These are phyloP conservation scores for Anisodus tanguticus DNA, from an alignment of 257 asterid genomes.

Conservation along the genomic window DNA sequence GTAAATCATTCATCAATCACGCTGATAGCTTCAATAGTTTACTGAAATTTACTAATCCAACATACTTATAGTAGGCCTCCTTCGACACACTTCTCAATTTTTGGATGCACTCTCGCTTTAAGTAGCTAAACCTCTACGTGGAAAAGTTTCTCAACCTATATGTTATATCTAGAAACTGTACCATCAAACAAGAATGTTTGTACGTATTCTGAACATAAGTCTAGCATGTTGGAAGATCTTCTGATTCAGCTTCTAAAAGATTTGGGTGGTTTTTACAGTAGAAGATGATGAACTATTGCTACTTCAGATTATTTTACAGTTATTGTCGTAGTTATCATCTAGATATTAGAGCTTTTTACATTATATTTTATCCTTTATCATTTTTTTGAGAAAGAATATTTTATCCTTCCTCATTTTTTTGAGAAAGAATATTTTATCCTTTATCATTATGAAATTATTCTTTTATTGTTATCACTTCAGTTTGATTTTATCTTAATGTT, in stretches of 20 bases:
- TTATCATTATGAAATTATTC: slow-evolving; percentile 2
- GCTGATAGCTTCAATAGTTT: neutral
- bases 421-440: neutral
- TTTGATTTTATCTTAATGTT: neutral
- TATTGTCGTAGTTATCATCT: neutral
- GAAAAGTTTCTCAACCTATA: neutral
- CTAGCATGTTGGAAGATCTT: neutral
- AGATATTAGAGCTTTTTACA: neutral
- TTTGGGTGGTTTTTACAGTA: neutral
- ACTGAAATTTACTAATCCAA: neutral
- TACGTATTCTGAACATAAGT: neutral
- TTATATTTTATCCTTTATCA: neutral
- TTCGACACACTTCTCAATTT: neutral
- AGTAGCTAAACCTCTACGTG: neutral
- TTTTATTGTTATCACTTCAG: neutral
- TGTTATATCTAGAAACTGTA: neutral
- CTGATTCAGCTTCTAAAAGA: neutral
- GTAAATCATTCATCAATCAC: neutral
- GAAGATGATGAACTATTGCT: neutral
- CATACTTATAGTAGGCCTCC: neutral
- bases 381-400: neutral
- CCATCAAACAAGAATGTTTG: neutral
- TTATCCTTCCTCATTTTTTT: neutral
- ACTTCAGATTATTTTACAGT: neutral
- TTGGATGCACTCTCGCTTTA: neutral